phyloP scores from a whole-genome alignment of 352 stramenopile genomes.

The Peronospora destructor region DNA sequence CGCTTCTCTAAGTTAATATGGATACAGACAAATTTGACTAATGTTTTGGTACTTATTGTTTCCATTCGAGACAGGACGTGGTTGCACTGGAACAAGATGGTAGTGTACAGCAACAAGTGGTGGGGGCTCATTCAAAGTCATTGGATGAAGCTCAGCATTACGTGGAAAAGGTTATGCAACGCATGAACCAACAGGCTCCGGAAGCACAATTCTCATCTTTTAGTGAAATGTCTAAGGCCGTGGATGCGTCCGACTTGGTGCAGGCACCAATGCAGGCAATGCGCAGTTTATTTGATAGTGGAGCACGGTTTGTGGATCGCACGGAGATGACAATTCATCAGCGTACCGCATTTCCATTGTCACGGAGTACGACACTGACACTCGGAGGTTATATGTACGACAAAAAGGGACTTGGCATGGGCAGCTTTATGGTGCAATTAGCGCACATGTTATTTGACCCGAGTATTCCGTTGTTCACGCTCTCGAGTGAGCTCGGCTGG shows the following conservation, averaged over 20 bases:
- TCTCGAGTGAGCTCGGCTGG: constrained; percentile 71
- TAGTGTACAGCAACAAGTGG: constrained; percentile 22
- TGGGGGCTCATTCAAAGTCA: constrained; percentile 44
- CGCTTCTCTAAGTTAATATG: constrained; percentile 6
- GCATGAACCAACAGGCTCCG: constrained; percentile 61
- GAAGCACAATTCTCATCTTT: constrained; percentile 73
- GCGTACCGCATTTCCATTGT: constrained; percentile 58
- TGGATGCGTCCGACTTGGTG: constrained; percentile 76
- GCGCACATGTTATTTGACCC: constrained; percentile 63
- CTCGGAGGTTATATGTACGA: constrained; percentile 81
- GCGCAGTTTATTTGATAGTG: constrained; percentile 40
- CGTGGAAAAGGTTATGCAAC: constrained; percentile 49
- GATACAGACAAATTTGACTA: background rate
- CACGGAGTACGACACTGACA: constrained; percentile 47
- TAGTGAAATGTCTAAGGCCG: constrained; percentile 71
- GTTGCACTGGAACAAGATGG: constrained; percentile 57
- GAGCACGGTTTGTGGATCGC: constrained; percentile 41
- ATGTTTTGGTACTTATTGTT: background rate
- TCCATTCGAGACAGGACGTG: constrained; percentile 29
- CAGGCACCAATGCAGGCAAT: constrained; percentile 52
- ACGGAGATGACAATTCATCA: constrained; percentile 83
- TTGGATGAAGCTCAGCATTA: constrained; percentile 44
- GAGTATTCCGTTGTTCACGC: constrained; percentile 45
- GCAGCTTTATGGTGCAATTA: constrained; percentile 57
- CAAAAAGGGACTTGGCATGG: constrained; percentile 65